phyloP scores from a whole-genome alignment of 2,329 filamentous ascomycete genomes.

The Fusarium subtropicale region DNA sequence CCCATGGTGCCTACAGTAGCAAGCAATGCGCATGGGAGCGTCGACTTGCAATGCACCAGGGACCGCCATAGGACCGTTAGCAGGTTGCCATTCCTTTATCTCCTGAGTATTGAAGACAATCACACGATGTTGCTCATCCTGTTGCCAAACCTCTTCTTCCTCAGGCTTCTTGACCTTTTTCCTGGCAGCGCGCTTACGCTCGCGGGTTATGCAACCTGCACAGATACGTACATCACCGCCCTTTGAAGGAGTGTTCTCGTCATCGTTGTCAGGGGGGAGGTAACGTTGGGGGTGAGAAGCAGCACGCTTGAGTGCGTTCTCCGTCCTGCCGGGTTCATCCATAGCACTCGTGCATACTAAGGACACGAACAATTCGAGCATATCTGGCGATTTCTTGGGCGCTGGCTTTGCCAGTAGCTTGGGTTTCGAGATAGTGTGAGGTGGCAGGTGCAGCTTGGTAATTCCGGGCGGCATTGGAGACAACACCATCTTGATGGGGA shows the following conservation, averaged over 20 bases:
- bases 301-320: slow-evolving; percentile 73
- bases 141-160: slow-evolving; percentile 88
- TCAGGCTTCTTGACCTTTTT: slow-evolving; percentile 96
- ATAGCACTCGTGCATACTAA: slow-evolving; percentile 95
- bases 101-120: slow-evolving; percentile 94
- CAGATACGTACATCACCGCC: slow-evolving; percentile 97
- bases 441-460: slow-evolving; percentile 85
- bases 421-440: slow-evolving; percentile 92
- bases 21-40: slow-evolving; percentile 94
- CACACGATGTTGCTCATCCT: slow-evolving; percentile 82
- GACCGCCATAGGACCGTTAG: slow-evolving; percentile 63
- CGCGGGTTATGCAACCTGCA: slow-evolving; percentile 87
- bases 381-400: slow-evolving; percentile 75
- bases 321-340: slow-evolving; percentile 73
- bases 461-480: slow-evolving; percentile 79
- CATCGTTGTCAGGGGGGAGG: slow-evolving; percentile 60
- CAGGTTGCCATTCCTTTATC: slow-evolving; percentile 82
- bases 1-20: slow-evolving; percentile 94
- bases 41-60: slow-evolving; percentile 80
- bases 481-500: slow-evolving; percentile 85
- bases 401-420: slow-evolving; percentile 84
- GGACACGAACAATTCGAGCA: slow-evolving; percentile 81
- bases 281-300: slow-evolving; percentile 55
- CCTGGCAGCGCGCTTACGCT: slow-evolving; percentile 88
- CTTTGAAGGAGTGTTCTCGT: slow-evolving; percentile 80